Evolutionary conservation across 1,139 yeast genomes (phyloP), one percentile per base, ranked within the genome.

Genomic region (Taphrina sp.): DNA sequence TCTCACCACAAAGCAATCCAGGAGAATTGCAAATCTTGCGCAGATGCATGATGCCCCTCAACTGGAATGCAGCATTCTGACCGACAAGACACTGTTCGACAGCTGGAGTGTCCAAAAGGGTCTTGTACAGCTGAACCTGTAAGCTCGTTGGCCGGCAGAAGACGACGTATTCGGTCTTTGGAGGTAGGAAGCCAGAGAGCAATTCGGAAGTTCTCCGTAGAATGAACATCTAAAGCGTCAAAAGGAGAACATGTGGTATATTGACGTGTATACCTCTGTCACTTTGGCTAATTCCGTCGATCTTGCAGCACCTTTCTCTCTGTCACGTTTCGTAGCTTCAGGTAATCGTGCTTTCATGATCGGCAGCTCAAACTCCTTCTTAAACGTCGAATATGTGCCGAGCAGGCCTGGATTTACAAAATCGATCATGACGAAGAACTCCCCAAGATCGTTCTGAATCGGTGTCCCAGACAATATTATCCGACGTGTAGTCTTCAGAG

Each of bases 401-500:
- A 92, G 71, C 1, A 85, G 72, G 0, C 90, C 92, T 0, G 96
- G 96, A 64, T 88, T 89, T 12, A 89, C 72, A 66, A 90, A 90
- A 65, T 89, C 85, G 4, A 85, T 79, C 66, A 92, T 80, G 10
- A 86, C 84, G 68, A 74, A 88, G 66, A 86, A 92, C 66, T 92
- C 99, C 1, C 74, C 74, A 56, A 94, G 75, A 67, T 92, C 95
- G 68, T 92, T 92, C 66, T 92, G 98, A 55, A 92, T 89, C 0
- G 98, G 98, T 0, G 98, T 92, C 1, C 98, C 98, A 1, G 96
- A 87, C 28, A 92, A 71, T 60, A 92, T 90, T 7, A 92, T 76
- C 60, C 98, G 74, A 1, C 59, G 49, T 12, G 39, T 42, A n/a
- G 49, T 42, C 16, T 42, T 42, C 10, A 52, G 43, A 5, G 46